These are phyloP conservation scores for Colletotrichum neosansevieriae DNA, from an alignment of 2,329 filamentous ascomycete genomes.

Conservation along the genomic window DNA sequence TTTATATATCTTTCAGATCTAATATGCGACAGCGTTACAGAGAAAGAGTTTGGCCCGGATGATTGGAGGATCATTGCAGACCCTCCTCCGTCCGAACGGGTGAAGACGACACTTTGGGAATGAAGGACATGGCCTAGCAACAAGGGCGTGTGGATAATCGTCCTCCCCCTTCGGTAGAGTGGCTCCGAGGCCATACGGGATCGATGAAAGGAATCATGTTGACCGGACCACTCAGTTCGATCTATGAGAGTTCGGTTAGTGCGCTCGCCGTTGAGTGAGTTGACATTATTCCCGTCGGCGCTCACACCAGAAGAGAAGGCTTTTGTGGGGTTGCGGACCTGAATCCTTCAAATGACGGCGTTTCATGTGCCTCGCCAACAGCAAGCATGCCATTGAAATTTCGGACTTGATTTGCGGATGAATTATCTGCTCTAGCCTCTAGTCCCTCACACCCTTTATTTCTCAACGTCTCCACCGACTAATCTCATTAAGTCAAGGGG, in stretches of 20 bases:
- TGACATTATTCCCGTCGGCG: conserved; percentile 1
- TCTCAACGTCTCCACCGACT: conserved; percentile 23
- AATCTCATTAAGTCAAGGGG: conserved; percentile 22
- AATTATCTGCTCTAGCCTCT: conserved; percentile 14
- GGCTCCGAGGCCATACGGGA: conserved; percentile 8
- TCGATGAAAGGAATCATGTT: neutral
- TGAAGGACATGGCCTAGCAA: conserved; percentile 24
- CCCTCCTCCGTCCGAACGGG: conserved; percentile 12
- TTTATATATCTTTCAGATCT: conserved; percentile 34
- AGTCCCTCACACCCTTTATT: too few species aligned
- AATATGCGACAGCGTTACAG: conserved; percentile 4
- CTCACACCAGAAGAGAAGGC: neutral
- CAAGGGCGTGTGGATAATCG: conserved; percentile 15
- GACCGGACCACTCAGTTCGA: neutral
- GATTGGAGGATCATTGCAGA: conserved; percentile 24
- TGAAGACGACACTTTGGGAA: conserved; percentile 18
- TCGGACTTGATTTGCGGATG: conserved; percentile 25
- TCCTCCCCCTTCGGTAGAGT: neutral
- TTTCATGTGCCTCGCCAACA: too few species aligned
- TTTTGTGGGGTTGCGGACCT: conserved; percentile 2
- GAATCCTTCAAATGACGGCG: conserved; percentile 17
- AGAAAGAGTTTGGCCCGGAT: neutral
- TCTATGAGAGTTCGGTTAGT: conserved; percentile 15
- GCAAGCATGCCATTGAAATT: neutral
- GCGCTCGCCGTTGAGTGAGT: neutral